Conservation (phyloP, 1,284 basidiomycete species). For the Xerocomus amazonicus region DNA sequence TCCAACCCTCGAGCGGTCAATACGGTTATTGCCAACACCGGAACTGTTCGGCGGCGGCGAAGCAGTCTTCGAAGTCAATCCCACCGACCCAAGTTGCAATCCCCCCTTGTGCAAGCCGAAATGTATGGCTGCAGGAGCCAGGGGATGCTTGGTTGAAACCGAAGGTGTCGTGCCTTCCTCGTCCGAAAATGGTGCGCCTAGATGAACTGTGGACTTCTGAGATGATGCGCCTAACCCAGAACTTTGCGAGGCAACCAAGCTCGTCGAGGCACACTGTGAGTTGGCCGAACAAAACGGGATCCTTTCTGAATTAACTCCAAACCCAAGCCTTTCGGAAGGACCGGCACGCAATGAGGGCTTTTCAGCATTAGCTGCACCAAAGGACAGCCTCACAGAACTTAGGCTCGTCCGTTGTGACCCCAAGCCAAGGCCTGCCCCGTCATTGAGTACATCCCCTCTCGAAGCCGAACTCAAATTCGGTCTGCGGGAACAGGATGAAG, state of each 20-base stretch:
- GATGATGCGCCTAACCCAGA: conserved; percentile 10
- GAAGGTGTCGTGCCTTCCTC: conserved; percentile 15
- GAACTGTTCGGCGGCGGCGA: conserved; percentile 9
- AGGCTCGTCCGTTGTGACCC: conserved; percentile 24
- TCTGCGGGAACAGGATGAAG: conserved; percentile 21
- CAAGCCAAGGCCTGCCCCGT: conserved; percentile 16
- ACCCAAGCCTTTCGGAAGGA: conserved; percentile 17
- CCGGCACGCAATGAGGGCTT: conserved; percentile 12
- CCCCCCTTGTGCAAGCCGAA: conserved; percentile 14
- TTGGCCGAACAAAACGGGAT: conserved; percentile 8
- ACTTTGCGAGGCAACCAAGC: conserved; percentile 16
- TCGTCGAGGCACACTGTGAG: conserved; percentile 18
- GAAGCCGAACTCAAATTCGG: conserved; percentile 19
- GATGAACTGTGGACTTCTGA: conserved; percentile 11
- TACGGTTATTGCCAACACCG: conserved; percentile 3
- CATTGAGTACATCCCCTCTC: conserved; percentile 19
- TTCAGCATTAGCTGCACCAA: conserved; percentile 20
- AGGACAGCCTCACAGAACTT: conserved; percentile 18
- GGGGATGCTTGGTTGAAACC: conserved; percentile 7
- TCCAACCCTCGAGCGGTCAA: conserved; percentile 17
- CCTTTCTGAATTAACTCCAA: conserved; percentile 14
- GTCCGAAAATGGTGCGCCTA: conserved; percentile 13
- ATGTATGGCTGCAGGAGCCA: conserved; percentile 15
- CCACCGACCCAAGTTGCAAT: conserved; percentile 5
- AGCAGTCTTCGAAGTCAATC: conserved; percentile 8